These are phyloP conservation scores for Polyporus tsugae DNA, from an alignment of 1,284 basidiomycete species.

Conservation along the genomic window DNA sequence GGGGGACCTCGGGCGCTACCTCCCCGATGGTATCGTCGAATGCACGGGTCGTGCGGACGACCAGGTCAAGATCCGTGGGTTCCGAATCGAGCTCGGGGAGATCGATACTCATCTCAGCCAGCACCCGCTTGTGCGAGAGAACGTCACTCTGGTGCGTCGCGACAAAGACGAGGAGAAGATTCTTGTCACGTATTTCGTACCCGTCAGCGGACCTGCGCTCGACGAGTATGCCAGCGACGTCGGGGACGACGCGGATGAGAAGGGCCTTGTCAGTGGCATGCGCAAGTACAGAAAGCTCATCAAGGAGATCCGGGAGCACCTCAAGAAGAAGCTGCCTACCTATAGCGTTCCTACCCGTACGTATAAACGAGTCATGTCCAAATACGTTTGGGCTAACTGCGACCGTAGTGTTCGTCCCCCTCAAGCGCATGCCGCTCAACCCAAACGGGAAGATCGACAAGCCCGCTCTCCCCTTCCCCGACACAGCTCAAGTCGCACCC, in stretches of 20 bases:
- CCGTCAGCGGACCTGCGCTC: constrained; percentile 76
- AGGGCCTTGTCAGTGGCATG: constrained; percentile 74
- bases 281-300: constrained; percentile 88
- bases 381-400: constrained; percentile 22
- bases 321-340: constrained; percentile 96
- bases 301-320: constrained; percentile 93
- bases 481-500: constrained; percentile 82
- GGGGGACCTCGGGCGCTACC: constrained; percentile 95
- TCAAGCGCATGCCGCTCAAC: constrained; percentile 96
- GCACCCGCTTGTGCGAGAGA: constrained; percentile 94
- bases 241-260: constrained; percentile 67
- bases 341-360: constrained; percentile 90
- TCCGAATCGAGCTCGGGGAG: constrained; percentile 98
- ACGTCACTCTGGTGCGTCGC: constrained; percentile 95
- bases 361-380: constrained; percentile 36
- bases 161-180: constrained; percentile 99
- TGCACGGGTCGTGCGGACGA: constrained; percentile 98
- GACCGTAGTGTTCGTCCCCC: constrained; percentile 87
- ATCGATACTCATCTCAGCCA: constrained; percentile 97
- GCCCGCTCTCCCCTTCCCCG: constrained; percentile 97
- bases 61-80: constrained; percentile 99
- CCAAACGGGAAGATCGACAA: constrained; percentile 99
- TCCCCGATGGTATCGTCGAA: constrained; percentile 94
- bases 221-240: constrained; percentile 81
- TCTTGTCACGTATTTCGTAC: constrained; percentile 98